These are phyloP conservation scores for Mycotypha africana DNA, from an alignment of 371 early-diverging fungal genomes.

Conservation along the genomic window DNA sequence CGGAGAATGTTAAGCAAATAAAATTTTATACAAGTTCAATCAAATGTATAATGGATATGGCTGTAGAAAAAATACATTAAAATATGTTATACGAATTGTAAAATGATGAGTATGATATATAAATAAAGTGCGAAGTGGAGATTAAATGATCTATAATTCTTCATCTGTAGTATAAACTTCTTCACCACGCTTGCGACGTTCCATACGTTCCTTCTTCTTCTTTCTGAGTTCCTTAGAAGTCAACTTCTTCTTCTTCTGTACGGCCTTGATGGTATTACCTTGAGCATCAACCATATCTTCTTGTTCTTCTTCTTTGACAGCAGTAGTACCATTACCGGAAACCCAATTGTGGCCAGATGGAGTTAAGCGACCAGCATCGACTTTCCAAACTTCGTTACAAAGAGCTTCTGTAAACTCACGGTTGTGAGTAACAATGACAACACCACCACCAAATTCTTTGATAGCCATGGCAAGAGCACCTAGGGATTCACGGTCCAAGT, in stretches of 20 bases:
- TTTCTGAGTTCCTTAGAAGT: constrained; percentile 46
- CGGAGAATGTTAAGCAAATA: no score
- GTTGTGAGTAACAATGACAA: constrained; percentile 76
- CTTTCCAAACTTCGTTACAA: constrained; percentile 71
- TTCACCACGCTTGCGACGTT: constrained; percentile 54
- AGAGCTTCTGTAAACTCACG: constrained; percentile 66
- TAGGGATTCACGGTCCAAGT: constrained; percentile 74
- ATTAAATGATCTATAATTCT: constrained; percentile 38
- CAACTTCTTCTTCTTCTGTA: constrained; percentile 45
- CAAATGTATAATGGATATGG: no score
- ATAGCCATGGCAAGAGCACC: constrained; percentile 68
- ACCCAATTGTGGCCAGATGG: constrained; percentile 53
- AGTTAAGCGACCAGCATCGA: constrained; percentile 62
- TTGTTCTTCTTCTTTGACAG: constrained; percentile 28
- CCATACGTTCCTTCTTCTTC: constrained; percentile 57
- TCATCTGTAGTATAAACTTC: constrained; percentile 48
- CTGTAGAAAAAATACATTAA: no score
- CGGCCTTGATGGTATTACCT: constrained; percentile 46
- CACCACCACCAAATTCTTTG: constrained; percentile 68
- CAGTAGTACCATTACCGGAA: constrained; percentile 38
- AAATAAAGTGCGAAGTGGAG: no score
- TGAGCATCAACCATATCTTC: constrained; percentile 46
- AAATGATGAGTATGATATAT: no score
- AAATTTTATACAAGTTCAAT: no score
- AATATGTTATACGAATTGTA: no score